These are phyloP conservation scores for Biscutella auriculata DNA, from an alignment of 441 rosid genomes.

Conservation along the genomic window DNA sequence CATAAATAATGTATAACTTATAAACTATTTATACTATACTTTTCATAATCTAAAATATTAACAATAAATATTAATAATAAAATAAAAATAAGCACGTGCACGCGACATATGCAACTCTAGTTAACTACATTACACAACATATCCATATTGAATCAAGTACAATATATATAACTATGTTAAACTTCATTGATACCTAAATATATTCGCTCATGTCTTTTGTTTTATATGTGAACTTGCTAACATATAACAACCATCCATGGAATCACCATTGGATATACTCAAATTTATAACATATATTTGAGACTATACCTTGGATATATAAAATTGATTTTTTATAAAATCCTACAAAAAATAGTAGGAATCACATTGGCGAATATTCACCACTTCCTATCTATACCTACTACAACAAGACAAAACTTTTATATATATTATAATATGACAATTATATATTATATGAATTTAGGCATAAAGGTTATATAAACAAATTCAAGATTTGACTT, in stretches of 20 bases:
- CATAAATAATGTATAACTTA: no score
- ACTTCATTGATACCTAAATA: no score
- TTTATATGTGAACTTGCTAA: not conserved
- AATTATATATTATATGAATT: not conserved
- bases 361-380: slow-evolving; percentile 17
- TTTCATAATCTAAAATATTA: no score
- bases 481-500: slow-evolving; percentile 36
- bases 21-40: no score
- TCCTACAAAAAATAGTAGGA: not conserved
- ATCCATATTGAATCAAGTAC: no score
- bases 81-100: no score
- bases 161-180: no score
- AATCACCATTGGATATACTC: not conserved
- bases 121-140: no score
- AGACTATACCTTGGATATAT: not conserved
- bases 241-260: not conserved
- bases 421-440: not conserved
- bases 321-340: not conserved
- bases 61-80: no score
- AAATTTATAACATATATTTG: not conserved
- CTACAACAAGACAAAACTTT: slow-evolving; percentile 1
- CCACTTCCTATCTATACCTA: not conserved
- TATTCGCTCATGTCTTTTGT: no score
- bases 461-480: not conserved
- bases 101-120: no score